Conservation (phyloP, 2,329 filamentous ascomycete species). For the Sporothrix brasiliensis region DNA sequence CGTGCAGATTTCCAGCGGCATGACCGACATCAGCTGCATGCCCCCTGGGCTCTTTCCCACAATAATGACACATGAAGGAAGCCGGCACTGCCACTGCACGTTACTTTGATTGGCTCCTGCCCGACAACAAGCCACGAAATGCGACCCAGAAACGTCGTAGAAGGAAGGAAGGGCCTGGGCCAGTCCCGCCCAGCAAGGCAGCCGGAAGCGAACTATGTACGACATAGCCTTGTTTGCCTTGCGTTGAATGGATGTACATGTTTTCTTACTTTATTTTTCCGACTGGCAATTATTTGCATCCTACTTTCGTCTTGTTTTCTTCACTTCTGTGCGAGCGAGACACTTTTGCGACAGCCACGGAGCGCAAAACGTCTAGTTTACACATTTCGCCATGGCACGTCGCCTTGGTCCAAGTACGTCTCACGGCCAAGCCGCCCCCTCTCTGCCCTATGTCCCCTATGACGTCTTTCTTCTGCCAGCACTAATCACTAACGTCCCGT, state of each 20-base stretch:
- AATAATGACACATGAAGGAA: background rate
- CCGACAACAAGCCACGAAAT: background rate
- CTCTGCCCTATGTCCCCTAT: background rate
- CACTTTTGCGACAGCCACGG: background rate
- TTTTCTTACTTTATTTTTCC: background rate
- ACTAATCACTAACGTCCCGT: background rate
- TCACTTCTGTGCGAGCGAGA: background rate
- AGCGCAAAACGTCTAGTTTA: background rate
- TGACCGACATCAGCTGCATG: conserved; percentile 28
- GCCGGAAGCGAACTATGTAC: background rate
- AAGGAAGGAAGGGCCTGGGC: conserved; percentile 13
- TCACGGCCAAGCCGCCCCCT: background rate
- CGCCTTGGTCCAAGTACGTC: conserved; percentile 8
- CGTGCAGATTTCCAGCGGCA: conserved; percentile 18
- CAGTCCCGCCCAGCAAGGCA: background rate
- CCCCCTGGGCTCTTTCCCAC: conserved; percentile 6
- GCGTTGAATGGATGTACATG: background rate
- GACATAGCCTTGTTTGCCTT: conserved; percentile 17
- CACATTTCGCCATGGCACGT: conserved; percentile 19
- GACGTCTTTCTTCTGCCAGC: background rate
- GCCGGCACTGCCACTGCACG: conserved; percentile 4
- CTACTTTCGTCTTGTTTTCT: background rate
- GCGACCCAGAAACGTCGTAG: background rate
- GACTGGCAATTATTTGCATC: background rate
- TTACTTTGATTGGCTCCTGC: conserved; percentile 13